Conservation (phyloP, 306 rosid species). For the Vicia faba region DNA sequence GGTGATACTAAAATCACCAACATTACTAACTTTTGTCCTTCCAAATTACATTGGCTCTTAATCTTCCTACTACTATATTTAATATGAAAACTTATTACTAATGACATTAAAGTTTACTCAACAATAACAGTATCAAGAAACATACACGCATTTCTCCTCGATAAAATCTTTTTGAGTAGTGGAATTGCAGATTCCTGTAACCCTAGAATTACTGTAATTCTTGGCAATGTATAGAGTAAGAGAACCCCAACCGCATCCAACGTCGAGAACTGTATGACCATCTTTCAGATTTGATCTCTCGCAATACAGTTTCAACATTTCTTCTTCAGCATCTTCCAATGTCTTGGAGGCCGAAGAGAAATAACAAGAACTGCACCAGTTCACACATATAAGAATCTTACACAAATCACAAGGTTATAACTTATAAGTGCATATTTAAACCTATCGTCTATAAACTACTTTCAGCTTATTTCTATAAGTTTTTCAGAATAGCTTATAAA, state of each 20-base stretch:
- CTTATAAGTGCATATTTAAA: neutral
- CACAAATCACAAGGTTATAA: constrained; percentile 10
- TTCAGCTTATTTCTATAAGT: neutral
- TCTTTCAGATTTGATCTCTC: constrained; percentile 71
- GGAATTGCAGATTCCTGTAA: constrained; percentile 91
- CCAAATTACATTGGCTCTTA: no score
- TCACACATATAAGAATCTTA: constrained; percentile 5
- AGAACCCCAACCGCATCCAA: constrained; percentile 98
- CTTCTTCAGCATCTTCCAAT: constrained; percentile 85
- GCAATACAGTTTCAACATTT: constrained; percentile 71
- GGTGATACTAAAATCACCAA: no score
- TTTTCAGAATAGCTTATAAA: neutral
- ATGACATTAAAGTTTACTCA: no score
- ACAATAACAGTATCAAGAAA: constrained; percentile 13
- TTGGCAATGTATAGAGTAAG: constrained; percentile 70
- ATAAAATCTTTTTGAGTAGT: constrained; percentile 72
- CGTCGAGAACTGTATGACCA: constrained; percentile 77
- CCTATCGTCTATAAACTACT: neutral
- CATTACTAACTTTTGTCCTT: no score
- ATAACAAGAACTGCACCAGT: constrained; percentile 73
- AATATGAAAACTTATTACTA: no score
- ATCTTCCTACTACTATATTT: no score
- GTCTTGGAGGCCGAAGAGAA: constrained; percentile 62
- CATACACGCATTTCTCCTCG: constrained; percentile 65
- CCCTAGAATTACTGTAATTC: constrained; percentile 66